Percentiles rank a stretch among this genome's conserved stretches.
Evolutionary conservation across 371 early-diverging fungal genomes (phyloP).

Genomic region (Mortierella sp.): DNA sequence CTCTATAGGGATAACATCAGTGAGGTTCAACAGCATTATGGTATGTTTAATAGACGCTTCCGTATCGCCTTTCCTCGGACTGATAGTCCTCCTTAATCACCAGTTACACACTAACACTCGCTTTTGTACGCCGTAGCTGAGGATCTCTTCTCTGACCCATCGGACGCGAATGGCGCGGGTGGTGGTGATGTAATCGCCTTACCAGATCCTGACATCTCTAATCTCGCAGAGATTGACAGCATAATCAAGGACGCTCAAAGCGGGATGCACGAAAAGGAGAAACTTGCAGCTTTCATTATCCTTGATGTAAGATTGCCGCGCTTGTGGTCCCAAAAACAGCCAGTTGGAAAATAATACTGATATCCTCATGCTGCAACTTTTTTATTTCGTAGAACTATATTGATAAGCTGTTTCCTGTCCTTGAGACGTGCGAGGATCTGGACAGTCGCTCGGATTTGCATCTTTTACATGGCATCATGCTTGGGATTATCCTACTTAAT

Average conservation of each 20-base stretch:
- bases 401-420: slow-evolving; percentile 74
- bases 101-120: too few relatives aligned
- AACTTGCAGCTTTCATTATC: slow-evolving; percentile 60
- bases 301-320: slow-evolving; percentile 64
- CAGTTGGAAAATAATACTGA: too few relatives aligned
- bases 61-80: too few relatives aligned
- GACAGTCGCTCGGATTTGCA: slow-evolving; percentile 80
- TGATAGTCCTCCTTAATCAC: too few relatives aligned
- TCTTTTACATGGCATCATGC: slow-evolving; percentile 75
- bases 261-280: slow-evolving; percentile 62
- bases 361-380: too few relatives aligned
- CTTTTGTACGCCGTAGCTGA: slow-evolving; percentile 12
- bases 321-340: too few relatives aligned
- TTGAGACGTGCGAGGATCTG: slow-evolving; percentile 87
- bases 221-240: slow-evolving; percentile 71
- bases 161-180: slow-evolving; percentile 43
- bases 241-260: slow-evolving; percentile 60
- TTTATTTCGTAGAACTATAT: slow-evolving; percentile 83
- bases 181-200: slow-evolving; percentile 56
- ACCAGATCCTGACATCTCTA: slow-evolving; percentile 71
- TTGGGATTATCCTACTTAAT: slow-evolving; percentile 75
- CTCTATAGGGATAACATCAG: slow-evolving; percentile 55
- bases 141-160: slow-evolving; percentile 48
- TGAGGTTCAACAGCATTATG: slow-evolving; percentile 57
- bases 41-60: slow-evolving; percentile 13